Percentiles rank a stretch among this genome's conserved stretches.
Evolutionary conservation across 192 early-diverging fungal genomes (phyloP).

Genomic region (Thamnidium elegans): DNA sequence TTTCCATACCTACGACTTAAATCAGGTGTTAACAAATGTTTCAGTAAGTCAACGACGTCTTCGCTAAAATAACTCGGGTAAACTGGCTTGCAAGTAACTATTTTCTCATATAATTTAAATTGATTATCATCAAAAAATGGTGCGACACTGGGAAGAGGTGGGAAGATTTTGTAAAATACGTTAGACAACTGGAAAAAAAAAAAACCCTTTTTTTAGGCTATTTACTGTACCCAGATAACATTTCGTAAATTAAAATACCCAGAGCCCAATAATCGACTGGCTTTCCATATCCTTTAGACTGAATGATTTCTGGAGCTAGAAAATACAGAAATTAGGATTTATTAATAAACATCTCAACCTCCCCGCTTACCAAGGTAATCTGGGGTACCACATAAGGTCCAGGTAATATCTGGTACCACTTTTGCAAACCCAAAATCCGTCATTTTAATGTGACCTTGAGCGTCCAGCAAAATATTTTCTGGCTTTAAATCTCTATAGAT

Average conservation of each 20-base stretch:
- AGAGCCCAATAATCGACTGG: conserved; percentile 88
- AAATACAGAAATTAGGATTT: neutral
- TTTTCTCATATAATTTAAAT: conserved; percentile 87
- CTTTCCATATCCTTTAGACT: conserved; percentile 80
- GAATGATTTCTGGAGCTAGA: conserved; percentile 77
- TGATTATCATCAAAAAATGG: conserved; percentile 87
- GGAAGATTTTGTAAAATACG: neutral
- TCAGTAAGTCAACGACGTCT: conserved; percentile 67
- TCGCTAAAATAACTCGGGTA: conserved; percentile 70
- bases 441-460: conserved; percentile 79
- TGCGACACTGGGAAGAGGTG: conserved; percentile 41
- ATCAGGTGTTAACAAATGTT: conserved; percentile 73
- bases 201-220: neutral
- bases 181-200: neutral
- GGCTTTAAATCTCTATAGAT: conserved; percentile 87
- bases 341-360: neutral
- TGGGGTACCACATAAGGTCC: conserved; percentile 85
- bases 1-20: conserved; percentile 80
- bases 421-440: conserved; percentile 90
- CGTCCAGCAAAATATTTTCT: conserved; percentile 67
- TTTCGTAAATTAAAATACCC: conserved; percentile 82
- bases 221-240: conserved; percentile 64
- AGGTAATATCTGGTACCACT: conserved; percentile 64
- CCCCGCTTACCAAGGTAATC: conserved; percentile 59
- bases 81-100: conserved; percentile 62